These are phyloP conservation scores for Marasmius tenuissimus DNA, from an alignment of 1,284 basidiomycete species.

Conservation along the genomic window DNA sequence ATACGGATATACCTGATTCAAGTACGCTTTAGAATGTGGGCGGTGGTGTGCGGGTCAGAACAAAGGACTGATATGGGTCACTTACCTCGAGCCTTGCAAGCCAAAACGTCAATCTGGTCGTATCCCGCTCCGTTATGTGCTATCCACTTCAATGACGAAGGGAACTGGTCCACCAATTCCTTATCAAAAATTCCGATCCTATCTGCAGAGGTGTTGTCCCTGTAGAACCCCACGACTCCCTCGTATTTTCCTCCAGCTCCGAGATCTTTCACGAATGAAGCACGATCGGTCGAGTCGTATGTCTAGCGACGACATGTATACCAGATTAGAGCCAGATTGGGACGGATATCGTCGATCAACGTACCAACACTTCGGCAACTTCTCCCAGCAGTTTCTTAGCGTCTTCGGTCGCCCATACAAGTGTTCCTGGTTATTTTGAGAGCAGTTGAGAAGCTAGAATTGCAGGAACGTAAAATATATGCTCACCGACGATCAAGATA, in stretches of 20 bases:
- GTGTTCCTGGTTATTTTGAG: conserved; percentile 44
- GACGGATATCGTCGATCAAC: conserved; percentile 27
- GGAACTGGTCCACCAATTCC: conserved; percentile 71
- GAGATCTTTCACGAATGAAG: conserved; percentile 69
- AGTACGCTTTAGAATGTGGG: not conserved
- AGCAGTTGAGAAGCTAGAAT: not conserved
- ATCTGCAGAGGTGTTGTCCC: conserved; percentile 67
- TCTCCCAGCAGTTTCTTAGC: conserved; percentile 62
- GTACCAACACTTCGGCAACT: conserved; percentile 75
- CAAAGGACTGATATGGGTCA: conserved; percentile 4
- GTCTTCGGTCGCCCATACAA: conserved; percentile 83
- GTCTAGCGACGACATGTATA: conserved; percentile 34
- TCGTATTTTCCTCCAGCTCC: conserved; percentile 72
- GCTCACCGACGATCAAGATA: conserved; percentile 45
- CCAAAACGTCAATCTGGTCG: conserved; percentile 79
- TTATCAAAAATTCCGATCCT: conserved; percentile 79
- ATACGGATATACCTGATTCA: conserved; percentile 73
- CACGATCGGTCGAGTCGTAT: conserved; percentile 66
- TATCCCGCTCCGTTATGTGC: conserved; percentile 94
- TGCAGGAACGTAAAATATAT: not conserved
- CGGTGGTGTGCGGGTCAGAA: not conserved
- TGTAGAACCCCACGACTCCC: conserved; percentile 77
- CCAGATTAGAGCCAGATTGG: not conserved
- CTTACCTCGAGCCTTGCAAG: conserved; percentile 69
- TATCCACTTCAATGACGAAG: conserved; percentile 77